Evolutionary conservation across 1,284 basidiomycete species (phyloP).

Genomic region (Sporisorium sorghi): DNA sequence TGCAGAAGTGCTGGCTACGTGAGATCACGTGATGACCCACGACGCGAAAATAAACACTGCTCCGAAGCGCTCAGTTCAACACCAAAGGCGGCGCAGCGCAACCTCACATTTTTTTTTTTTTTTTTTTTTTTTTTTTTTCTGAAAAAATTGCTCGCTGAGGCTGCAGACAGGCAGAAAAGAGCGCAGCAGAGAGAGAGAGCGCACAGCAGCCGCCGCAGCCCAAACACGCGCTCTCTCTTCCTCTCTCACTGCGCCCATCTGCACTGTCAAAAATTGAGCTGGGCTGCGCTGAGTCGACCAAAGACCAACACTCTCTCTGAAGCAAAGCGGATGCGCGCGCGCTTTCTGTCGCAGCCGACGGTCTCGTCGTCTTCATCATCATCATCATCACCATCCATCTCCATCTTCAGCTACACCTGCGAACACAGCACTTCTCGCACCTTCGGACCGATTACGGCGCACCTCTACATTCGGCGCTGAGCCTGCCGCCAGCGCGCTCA

Average conservation of each 20-base stretch:
- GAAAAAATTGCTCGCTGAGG: slow-evolving; percentile 1
- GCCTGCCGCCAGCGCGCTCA: slow-evolving; percentile 16
- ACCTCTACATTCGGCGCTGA: slow-evolving; percentile 11
- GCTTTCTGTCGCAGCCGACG: not conserved
- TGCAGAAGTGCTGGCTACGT: too few relatives aligned
- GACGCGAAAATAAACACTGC: slow-evolving; percentile 36
- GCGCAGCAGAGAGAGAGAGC: not conserved
- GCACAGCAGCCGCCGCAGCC: not conserved
- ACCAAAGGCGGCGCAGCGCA: not conserved
- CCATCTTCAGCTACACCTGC: not conserved
- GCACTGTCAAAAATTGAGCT: not conserved
- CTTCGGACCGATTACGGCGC: slow-evolving; percentile 3
- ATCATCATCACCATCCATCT: not conserved
- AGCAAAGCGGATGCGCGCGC: slow-evolving; percentile 7
- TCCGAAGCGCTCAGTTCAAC: slow-evolving; percentile 11
- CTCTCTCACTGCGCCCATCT: not conserved
- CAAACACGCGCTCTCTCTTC: slow-evolving; percentile 8
- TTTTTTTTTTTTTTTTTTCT: too few relatives aligned
- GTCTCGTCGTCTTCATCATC: slow-evolving; percentile 1
- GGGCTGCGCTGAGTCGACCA: not conserved
- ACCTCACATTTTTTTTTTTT: not conserved
- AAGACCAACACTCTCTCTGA: slow-evolving; percentile 8
- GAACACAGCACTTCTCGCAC: not conserved
- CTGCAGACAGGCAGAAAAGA: slow-evolving; percentile 1
- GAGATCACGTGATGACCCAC: slow-evolving; percentile 42